phyloP scores from a whole-genome alignment of 2,329 filamentous ascomycete genomes.

The Nigrograna mackinnonii region DNA sequence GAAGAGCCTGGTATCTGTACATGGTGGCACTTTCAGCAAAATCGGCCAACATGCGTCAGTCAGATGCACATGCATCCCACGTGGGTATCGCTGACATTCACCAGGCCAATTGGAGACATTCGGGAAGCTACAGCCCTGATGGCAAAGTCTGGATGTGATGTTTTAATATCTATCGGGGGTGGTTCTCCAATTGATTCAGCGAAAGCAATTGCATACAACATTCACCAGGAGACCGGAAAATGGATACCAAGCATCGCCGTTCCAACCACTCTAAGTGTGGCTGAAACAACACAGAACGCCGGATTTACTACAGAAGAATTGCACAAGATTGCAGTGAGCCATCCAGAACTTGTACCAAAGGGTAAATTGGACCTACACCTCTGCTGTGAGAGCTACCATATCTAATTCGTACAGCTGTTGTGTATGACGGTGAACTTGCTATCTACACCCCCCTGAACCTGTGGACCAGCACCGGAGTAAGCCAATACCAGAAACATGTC shows the following conservation, averaged over 20 bases:
- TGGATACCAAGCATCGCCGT: conserved; percentile 43
- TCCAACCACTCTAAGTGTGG: conserved; percentile 50
- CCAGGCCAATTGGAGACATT: conserved; percentile 39
- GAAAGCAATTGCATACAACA: conserved; percentile 43
- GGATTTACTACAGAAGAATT: conserved; percentile 57
- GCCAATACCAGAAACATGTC: conserved; percentile 4
- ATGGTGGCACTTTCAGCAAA: conserved; percentile 58
- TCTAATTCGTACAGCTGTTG: conserved; percentile 43
- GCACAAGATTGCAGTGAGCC: conserved; percentile 54
- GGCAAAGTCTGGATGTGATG: conserved; percentile 39
- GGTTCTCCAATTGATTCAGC: conserved; percentile 57
- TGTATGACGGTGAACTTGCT: conserved; percentile 58
- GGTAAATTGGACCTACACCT: conserved; percentile 14
- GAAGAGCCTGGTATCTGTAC: conserved; percentile 48
- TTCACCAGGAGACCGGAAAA: conserved; percentile 40
- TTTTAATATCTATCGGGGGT: conserved; percentile 44
- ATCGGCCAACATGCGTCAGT: conserved; percentile 60
- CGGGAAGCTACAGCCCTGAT: conserved; percentile 37
- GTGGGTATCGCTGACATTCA: conserved; percentile 16
- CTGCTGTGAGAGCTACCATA: neutral
- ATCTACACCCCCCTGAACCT: conserved; percentile 55
- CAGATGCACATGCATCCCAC: no score
- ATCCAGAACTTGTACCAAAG: conserved; percentile 48
- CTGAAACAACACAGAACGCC: conserved; percentile 57
- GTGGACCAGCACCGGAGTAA: conserved; percentile 54